phyloP scores from a whole-genome alignment of 305 asterid species.

The Rubia tinctorum region DNA sequence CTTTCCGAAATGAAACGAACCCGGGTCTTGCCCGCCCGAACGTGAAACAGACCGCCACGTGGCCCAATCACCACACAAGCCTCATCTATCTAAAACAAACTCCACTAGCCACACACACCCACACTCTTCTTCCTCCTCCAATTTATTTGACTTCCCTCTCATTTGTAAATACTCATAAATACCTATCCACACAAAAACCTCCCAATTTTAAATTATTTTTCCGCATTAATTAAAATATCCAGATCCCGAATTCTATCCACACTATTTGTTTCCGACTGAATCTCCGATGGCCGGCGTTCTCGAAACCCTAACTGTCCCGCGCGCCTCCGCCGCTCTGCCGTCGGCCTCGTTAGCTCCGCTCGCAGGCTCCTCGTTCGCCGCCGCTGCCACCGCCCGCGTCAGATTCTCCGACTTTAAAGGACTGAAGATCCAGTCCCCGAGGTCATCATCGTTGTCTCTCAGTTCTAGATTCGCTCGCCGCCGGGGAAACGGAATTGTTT shows the following conservation, averaged over 20 bases:
- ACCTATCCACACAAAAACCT: neutral
- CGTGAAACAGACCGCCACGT: slow-evolving; percentile 4
- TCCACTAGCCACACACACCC: slow-evolving; percentile 31
- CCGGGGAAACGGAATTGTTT: too few species aligned
- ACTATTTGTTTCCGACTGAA: neutral
- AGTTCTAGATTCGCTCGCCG: too few species aligned
- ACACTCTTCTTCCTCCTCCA: slow-evolving; percentile 22
- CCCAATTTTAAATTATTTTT: neutral
- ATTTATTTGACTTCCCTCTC: neutral
- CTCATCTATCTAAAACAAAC: slow-evolving; percentile 31
- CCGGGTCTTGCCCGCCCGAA: neutral
- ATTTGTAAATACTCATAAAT: neutral
- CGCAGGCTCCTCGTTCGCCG: too few species aligned
- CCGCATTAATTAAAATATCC: neutral
- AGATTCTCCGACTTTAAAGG: slow-evolving; percentile 53
- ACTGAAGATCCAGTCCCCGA: slow-evolving; percentile 46
- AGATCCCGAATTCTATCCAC: slow-evolving; percentile 12
- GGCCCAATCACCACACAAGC: slow-evolving; percentile 9
- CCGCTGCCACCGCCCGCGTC: slow-evolving; percentile 31
- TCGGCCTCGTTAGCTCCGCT: slow-evolving; percentile 39
- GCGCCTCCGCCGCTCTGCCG: slow-evolving; percentile 53
- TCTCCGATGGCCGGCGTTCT: slow-evolving; percentile 59
- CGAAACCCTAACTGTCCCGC: slow-evolving; percentile 67
- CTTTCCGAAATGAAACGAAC: too few species aligned
- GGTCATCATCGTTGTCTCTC: too few species aligned